Percentiles rank a stretch among this genome's conserved stretches.
These are phyloP conservation scores for Atalantia buxifolia DNA, from an alignment of 345 rosid genomes.

Conservation along the genomic window DNA sequence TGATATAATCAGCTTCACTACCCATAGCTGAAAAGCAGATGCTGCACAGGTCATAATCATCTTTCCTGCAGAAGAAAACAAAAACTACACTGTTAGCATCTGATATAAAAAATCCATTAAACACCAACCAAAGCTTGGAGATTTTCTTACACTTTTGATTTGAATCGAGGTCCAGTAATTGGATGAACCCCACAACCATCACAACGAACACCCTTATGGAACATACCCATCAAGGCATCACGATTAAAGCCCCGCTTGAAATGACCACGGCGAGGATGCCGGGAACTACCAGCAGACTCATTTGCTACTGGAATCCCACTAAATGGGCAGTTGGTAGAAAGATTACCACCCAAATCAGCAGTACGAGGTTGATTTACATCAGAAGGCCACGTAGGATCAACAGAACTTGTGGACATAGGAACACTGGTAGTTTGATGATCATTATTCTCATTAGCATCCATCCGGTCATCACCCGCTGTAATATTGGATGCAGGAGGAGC, in stretches of 20 bases:
- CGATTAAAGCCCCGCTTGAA: slow-evolving; percentile 27
- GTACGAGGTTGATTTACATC: slow-evolving; percentile 4
- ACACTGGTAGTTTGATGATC: slow-evolving; percentile 13
- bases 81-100: neutral
- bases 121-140: neutral
- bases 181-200: slow-evolving; percentile 93
- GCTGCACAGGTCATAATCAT: slow-evolving; percentile 86
- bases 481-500: neutral
- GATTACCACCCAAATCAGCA: slow-evolving; percentile 15
- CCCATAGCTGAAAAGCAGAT: slow-evolving; percentile 78
- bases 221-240: slow-evolving; percentile 39
- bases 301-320: slow-evolving; percentile 38
- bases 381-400: slow-evolving; percentile 8
- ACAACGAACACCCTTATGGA: slow-evolving; percentile 84
- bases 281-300: slow-evolving; percentile 9
- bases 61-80: slow-evolving; percentile 46
- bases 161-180: slow-evolving; percentile 81
- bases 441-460: slow-evolving; percentile 21
- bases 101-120: neutral
- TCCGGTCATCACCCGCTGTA: slow-evolving; percentile 19
- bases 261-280: slow-evolving; percentile 4
- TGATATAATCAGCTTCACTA: slow-evolving; percentile 54
- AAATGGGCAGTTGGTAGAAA: slow-evolving; percentile 54
- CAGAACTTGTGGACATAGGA: slow-evolving; percentile 5
- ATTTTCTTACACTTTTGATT: slow-evolving; percentile 81